These are phyloP conservation scores for Vitis hybrid DNA, from an alignment of 177 flowering plant genomes.

Conservation along the genomic window DNA sequence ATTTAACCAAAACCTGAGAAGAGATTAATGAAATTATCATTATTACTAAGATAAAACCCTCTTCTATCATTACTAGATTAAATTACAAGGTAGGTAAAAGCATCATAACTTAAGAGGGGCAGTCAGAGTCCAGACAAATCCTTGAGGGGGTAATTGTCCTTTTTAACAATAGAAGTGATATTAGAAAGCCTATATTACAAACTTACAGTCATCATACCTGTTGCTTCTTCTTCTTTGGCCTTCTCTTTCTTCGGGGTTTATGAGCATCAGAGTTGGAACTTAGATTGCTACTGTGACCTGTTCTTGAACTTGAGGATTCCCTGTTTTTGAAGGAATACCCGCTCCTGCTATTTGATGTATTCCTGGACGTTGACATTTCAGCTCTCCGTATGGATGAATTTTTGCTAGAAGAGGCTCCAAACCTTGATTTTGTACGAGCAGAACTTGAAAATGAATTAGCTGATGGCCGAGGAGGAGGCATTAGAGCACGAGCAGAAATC, in stretches of 20 bases:
- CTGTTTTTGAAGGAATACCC: constrained; percentile 38
- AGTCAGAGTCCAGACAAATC: too few species aligned
- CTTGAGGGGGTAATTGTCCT: too few species aligned
- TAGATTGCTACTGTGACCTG: constrained; percentile 67
- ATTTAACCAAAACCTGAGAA: too few species aligned
- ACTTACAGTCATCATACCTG: constrained; percentile 28
- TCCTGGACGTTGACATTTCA: constrained; percentile 54
- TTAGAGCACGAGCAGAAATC: constrained; percentile 70
- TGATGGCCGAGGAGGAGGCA: constrained; percentile 89
- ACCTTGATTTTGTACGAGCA: constrained; percentile 36
- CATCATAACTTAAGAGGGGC: too few species aligned
- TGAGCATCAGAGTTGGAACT: constrained; percentile 96
- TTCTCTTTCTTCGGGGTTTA: constrained; percentile 88
- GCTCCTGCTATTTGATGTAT: constrained; percentile 53
- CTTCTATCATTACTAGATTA: too few species aligned
- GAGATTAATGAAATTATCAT: too few species aligned
- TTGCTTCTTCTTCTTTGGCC: constrained; percentile 94
- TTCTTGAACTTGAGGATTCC: constrained; percentile 48
- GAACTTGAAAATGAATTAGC: constrained; percentile 33
- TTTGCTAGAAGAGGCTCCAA: constrained; percentile 54
- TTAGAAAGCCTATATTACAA: too few species aligned
- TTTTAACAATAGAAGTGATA: too few species aligned
- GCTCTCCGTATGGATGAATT: constrained; percentile 32
- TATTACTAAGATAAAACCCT: too few species aligned
- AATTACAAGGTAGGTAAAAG: too few species aligned